Percentiles rank a stretch among this genome's conserved stretches.
phyloP scores from a whole-genome alignment of 139 green algal genomes.

The Micractinium conductrix region DNA sequence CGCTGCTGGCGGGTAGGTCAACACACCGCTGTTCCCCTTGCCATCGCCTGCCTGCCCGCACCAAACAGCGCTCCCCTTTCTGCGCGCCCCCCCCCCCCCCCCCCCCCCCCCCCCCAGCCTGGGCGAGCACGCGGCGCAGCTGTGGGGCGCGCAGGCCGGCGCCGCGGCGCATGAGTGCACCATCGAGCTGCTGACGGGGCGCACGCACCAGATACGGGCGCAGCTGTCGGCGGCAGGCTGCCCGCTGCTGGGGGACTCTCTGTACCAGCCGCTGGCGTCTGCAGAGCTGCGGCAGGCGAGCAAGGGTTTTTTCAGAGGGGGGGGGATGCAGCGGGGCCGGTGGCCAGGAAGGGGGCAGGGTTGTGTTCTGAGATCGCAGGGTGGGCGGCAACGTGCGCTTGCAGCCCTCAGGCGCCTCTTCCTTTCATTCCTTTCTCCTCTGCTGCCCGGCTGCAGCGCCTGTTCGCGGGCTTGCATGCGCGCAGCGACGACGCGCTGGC shows the following conservation, averaged over 20 bases:
- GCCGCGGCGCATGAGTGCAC: constrained; percentile 57
- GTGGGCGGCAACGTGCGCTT: neutral
- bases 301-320: neutral
- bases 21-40: neutral
- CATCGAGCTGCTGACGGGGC: constrained; percentile 77
- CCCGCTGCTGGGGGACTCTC: constrained; percentile 74
- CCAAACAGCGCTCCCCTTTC: neutral
- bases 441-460: constrained; percentile 11
- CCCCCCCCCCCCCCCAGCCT: neutral
- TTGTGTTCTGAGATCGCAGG: neutral
- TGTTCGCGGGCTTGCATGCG: neutral
- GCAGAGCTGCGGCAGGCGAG: constrained; percentile 23
- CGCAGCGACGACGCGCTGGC: neutral
- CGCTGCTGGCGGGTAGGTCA: neutral
- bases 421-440: neutral
- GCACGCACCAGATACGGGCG: constrained; percentile 85
- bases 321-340: too few relatives aligned
- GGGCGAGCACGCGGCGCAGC: neutral
- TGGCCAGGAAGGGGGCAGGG: neutral
- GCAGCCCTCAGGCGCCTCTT: neutral
- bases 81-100: neutral
- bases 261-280: constrained; percentile 67
- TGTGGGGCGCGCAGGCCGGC: constrained; percentile 36
- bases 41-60: neutral
- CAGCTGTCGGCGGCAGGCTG: constrained; percentile 75